Base-by-base conservation (phyloP, 768 basidiomycete species). In the Atractiella rhizophila region DNA sequence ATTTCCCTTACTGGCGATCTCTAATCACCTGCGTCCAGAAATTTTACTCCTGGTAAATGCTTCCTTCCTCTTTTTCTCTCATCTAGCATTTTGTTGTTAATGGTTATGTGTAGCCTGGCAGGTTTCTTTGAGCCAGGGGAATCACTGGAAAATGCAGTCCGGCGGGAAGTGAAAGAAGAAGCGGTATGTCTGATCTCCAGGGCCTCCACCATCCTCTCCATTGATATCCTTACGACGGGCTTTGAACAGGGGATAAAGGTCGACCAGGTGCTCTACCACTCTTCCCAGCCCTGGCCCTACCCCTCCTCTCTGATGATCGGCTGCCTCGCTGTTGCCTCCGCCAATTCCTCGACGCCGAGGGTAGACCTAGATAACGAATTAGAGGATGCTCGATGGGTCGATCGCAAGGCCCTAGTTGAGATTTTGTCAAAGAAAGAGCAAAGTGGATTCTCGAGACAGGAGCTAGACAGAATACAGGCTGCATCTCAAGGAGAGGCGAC, bases 61-160 rank as follows among this genome's bases (percentile, higher is more conserved):
- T 30, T 29, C 20, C 30, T 45, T 38, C 35, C 29, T 27, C 25
- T 35, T 39, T 23, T 30, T 24, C 13, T 39, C 6, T 24, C 42
- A 65, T 47, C 77, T 69, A 54, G 72, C 73, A 5, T 63, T 58
- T 2, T 38, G 48, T 46, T 70, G 63, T 36, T 24, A 21, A 54
- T 49, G 46, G 5, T 76, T 78, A 57, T 91, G 82, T 59, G 82
- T 1, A 80, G 81, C 34, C 60, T 94, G 23, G 82, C 86, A 1
- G 88, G 88, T 2, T 96, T 94, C 55, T 68, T 86, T 33, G 88
- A 94, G 56, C 82, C 85, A 4, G 85, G 77, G 9, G 88, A 98
- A 57, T 71, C 77, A 0, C 76, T 91, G 48, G 88, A 98, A 55
- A 85, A 94, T 50, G 76, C 86, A 2, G 85, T 94, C 24, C 64